Percentiles rank a stretch among this genome's conserved stretches.
Conservation (phyloP, 139 green algal species). For the Coccomyxa sp. region DNA sequence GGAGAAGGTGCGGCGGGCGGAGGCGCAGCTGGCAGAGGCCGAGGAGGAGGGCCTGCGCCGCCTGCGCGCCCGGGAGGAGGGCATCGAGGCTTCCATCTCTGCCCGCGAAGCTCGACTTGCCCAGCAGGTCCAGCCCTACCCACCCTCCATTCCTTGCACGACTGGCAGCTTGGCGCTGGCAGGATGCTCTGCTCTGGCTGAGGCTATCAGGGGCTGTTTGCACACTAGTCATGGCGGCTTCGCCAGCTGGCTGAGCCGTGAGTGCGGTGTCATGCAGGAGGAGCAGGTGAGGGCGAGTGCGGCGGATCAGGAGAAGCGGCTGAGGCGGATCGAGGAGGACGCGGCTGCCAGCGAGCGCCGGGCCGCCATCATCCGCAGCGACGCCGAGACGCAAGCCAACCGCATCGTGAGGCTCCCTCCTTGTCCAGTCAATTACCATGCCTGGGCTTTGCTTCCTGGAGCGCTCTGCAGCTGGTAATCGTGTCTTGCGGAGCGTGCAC, state of each 20-base stretch:
- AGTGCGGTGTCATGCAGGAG: background rate
- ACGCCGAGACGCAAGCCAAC: background rate
- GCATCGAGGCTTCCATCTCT: background rate
- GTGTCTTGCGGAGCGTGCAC: too few species aligned
- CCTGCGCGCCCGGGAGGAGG: background rate
- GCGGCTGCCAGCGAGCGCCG: conserved; percentile 3
- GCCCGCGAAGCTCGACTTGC: background rate
- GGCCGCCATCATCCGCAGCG: background rate
- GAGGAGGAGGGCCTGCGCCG: background rate
- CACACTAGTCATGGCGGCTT: too few species aligned
- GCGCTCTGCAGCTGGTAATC: too few species aligned
- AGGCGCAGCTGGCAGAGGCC: conserved; percentile 1
- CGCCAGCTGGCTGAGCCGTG: too few species aligned
- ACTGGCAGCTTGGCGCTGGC: background rate
- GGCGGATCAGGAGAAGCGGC: conserved; percentile 3
- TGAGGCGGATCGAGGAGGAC: conserved; percentile 3
- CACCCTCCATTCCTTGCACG: background rate
- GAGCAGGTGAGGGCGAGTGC: background rate
- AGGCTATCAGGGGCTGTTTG: background rate
- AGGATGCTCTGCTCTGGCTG: background rate
- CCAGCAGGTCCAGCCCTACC: background rate
- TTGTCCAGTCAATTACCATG: too few species aligned
- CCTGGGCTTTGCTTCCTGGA: too few species aligned
- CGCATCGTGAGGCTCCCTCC: background rate
- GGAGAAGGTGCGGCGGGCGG: background rate